A percentile compares a stretch with the other conserved stretches of the same genome.
Evolutionary conservation across 2,329 filamentous ascomycete genomes (phyloP).

Genomic region (Fusarium algeriense): DNA sequence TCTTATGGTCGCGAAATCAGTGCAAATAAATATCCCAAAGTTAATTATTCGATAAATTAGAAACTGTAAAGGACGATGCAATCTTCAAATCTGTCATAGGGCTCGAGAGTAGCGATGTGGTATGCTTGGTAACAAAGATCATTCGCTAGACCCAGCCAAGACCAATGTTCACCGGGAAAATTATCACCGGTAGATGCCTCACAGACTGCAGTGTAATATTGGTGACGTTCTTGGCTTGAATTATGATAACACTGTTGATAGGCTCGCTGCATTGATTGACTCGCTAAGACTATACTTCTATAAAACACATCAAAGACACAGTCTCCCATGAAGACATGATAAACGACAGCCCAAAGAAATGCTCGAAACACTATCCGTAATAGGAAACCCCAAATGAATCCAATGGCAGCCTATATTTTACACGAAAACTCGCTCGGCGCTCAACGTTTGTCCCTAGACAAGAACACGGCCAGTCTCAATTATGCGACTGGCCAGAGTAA

Average conservation of each 20-base stretch:
- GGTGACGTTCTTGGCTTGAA: neutral
- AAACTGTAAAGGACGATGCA: neutral
- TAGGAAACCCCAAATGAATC: neutral
- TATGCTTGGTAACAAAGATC: neutral
- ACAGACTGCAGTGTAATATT: neutral
- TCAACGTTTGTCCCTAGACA: no score
- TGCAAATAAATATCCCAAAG: neutral
- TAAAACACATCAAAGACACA: neutral
- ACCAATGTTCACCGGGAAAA: neutral
- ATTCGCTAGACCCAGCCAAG: neutral
- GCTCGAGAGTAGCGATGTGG: neutral
- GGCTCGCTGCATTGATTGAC: neutral
- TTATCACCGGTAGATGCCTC: neutral
- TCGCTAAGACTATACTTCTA: neutral
- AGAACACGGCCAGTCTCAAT: neutral
- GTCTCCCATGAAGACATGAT: neutral
- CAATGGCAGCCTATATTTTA: no score
- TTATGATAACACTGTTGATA: no score
- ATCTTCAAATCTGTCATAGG: neutral
- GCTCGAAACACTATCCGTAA: neutral
- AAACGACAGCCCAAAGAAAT: neutral
- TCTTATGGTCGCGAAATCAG: neutral
- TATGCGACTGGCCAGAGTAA: neutral
- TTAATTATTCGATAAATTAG: neutral
- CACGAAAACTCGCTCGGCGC: neutral